phyloP scores from a whole-genome alignment of 2,329 filamentous ascomycete genomes.

The Chrysosporium keratinophilum region DNA sequence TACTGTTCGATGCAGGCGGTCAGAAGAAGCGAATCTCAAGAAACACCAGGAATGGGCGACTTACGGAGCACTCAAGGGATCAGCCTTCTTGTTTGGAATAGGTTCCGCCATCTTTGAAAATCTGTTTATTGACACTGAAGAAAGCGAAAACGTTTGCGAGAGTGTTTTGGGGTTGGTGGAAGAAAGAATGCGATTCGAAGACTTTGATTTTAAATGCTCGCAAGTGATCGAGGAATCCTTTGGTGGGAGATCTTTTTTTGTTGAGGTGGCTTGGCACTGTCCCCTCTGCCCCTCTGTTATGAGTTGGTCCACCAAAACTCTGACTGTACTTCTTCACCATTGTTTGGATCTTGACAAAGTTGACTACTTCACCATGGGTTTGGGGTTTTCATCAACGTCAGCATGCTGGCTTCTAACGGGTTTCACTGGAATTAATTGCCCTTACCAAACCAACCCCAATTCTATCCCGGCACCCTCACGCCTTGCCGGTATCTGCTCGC shows the following conservation, averaged over 20 bases:
- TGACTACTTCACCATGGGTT: no score
- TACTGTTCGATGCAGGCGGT: slow-evolving; percentile 47
- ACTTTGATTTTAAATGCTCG: slow-evolving; percentile 3
- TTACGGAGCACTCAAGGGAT: slow-evolving; percentile 53
- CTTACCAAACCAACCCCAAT: no score
- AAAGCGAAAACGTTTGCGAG: neutral
- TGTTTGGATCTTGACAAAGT: no score
- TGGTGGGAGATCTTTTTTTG: slow-evolving; percentile 11
- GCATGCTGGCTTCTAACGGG: no score
- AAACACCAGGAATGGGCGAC: slow-evolving; percentile 26
- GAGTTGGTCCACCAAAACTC: neutral
- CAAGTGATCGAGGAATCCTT: neutral
- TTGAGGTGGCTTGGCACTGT: slow-evolving; percentile 10
- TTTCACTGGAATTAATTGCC: no score
- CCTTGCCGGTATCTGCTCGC: no score
- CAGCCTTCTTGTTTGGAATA: slow-evolving; percentile 56
- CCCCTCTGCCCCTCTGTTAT: slow-evolving; percentile 8
- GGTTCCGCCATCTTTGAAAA: slow-evolving; percentile 51
- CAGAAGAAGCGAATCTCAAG: slow-evolving; percentile 10
- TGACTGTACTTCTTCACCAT: no score
- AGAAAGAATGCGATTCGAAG: slow-evolving; percentile 3
- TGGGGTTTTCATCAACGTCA: no score
- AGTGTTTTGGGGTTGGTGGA: slow-evolving; percentile 1
- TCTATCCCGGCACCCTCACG: no score
- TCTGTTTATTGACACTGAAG: neutral